Conservation (phyloP, 768 basidiomycete genomes). For the Hypholoma fasciculare region DNA sequence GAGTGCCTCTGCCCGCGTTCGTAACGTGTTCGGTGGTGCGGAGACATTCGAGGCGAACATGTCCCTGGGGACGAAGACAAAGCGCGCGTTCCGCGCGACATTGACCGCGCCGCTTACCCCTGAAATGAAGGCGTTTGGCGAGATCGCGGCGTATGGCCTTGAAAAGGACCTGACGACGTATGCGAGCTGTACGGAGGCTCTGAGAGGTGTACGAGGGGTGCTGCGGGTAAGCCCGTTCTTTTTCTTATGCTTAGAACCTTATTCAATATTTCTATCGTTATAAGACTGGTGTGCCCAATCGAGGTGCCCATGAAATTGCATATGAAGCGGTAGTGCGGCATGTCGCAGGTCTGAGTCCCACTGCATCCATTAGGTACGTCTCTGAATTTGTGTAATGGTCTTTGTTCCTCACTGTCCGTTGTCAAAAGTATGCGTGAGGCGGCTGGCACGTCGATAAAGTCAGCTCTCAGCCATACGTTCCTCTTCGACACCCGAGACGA, state of each 20-base stretch:
- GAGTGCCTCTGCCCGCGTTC: conserved; percentile 79
- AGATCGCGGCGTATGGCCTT: conserved; percentile 67
- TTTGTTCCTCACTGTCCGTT: background rate
- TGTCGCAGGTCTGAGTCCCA: conserved; percentile 66
- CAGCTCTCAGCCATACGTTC: conserved; percentile 79
- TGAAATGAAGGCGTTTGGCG: conserved; percentile 66
- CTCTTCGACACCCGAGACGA: conserved; percentile 77
- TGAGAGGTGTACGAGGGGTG: conserved; percentile 64
- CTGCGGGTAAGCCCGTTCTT: conserved; percentile 56
- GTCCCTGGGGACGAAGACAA: conserved; percentile 85
- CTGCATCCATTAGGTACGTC: conserved; percentile 79
- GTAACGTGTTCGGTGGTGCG: conserved; percentile 90
- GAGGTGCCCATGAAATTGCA: conserved; percentile 71
- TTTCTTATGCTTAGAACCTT: background rate
- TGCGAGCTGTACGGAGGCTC: conserved; percentile 68
- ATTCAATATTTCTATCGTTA: background rate
- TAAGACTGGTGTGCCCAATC: conserved; percentile 35
- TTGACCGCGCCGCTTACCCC: conserved; percentile 61
- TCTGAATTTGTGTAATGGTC: background rate
- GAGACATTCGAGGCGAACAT: conserved; percentile 84
- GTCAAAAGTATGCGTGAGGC: conserved; percentile 72
- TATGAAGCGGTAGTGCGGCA: conserved; percentile 85
- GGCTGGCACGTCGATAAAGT: conserved; percentile 81
- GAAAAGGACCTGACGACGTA: conserved; percentile 81
- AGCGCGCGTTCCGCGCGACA: conserved; percentile 75